Evolutionary conservation across 2,329 filamentous ascomycete species (phyloP).

Genomic region (Cladosporium sp.): DNA sequence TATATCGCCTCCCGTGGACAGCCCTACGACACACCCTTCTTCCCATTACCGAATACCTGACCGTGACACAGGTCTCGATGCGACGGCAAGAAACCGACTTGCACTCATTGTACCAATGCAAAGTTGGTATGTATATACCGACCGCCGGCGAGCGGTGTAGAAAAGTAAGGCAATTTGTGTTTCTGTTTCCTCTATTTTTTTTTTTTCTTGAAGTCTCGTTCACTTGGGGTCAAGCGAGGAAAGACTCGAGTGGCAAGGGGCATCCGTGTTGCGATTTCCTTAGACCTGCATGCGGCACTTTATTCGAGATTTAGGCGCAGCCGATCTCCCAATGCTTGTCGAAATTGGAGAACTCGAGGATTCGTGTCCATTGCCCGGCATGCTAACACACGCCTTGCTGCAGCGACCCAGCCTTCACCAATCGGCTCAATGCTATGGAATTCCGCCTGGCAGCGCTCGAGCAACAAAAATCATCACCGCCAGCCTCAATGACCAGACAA

Average conservation of each 20-base stretch:
- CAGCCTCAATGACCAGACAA: conserved; percentile 6
- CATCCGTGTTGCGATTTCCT: too few species aligned
- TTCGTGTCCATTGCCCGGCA: too few species aligned
- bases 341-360: too few species aligned
- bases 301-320: background rate
- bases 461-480: conserved; percentile 2
- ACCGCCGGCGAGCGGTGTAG: conserved; percentile 1
- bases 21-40: background rate
- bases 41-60: conserved; percentile 4
- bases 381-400: too few species aligned
- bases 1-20: background rate
- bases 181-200: too few species aligned
- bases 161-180: conserved; percentile 4
- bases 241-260: too few species aligned
- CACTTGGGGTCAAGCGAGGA: too few species aligned
- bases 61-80: conserved; percentile 9
- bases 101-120: conserved; percentile 13
- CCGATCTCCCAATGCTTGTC: conserved; percentile 4
- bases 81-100: conserved; percentile 10
- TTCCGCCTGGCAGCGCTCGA: conserved; percentile 5
- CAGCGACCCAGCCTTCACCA: conserved; percentile 6
- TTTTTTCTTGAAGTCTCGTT: too few species aligned
- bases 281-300: too few species aligned
- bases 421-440: conserved; percentile 6
- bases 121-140: conserved; percentile 12